Percentiles rank a stretch among this genome's conserved stretches.
Conservation (phyloP, 1,284 basidiomycete species). For the Coniophora puteana region DNA sequence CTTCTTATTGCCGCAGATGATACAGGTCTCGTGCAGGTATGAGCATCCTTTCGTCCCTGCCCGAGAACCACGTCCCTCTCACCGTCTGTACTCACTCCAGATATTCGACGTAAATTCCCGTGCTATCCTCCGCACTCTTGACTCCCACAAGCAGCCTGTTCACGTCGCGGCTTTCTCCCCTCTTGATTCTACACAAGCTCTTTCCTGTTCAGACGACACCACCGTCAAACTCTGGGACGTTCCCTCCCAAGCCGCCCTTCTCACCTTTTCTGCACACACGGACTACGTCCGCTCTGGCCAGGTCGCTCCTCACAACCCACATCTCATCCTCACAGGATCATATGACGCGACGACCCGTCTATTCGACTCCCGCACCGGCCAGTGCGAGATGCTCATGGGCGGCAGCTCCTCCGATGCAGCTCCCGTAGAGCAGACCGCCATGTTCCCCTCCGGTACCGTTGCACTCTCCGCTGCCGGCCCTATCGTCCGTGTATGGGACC, state of each 20-base stretch:
- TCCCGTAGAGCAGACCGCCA: constrained; percentile 95
- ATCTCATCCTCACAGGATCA: constrained; percentile 87
- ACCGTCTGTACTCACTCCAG: constrained; percentile 33
- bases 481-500: constrained; percentile 93
- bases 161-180: constrained; percentile 93
- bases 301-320: constrained; percentile 80
- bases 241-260: constrained; percentile 80
- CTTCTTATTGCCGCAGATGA: constrained; percentile 95
- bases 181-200: constrained; percentile 75
- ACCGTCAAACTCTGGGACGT: constrained; percentile 96
- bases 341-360: constrained; percentile 93
- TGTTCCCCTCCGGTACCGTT: constrained; percentile 88
- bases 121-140: constrained; percentile 90
- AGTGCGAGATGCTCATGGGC: constrained; percentile 83
- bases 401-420: constrained; percentile 40
- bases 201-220: constrained; percentile 96
- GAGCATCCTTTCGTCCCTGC: constrained; percentile 10
- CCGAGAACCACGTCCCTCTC: constrained; percentile 5
- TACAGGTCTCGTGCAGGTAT: constrained; percentile 86
- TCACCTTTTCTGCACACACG: constrained; percentile 81
- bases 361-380: constrained; percentile 83
- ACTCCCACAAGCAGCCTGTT: constrained; percentile 92
- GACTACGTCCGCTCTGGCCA: constrained; percentile 96
- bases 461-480: constrained; percentile 89
- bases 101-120: constrained; percentile 95